Evolutionary conservation across 228 moss, liverwort and hornwort genomes (phyloP).

Genomic region (Sphagnum magellanicum): DNA sequence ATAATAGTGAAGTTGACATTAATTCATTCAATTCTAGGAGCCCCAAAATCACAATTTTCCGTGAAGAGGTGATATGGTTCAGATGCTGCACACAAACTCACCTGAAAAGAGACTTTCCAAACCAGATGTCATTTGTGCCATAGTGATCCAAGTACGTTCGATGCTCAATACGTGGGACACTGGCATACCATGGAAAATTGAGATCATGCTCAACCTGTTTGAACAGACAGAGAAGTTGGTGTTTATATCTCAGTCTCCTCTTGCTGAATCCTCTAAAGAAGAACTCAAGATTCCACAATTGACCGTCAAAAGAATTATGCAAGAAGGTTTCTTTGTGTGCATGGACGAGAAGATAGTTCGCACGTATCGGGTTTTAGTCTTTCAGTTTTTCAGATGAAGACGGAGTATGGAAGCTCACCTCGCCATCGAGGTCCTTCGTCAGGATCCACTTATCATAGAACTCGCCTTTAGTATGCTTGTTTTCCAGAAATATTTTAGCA

Average conservation of each 20-base stretch:
- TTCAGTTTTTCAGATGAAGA: no score
- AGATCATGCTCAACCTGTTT: slow-evolving; percentile 60
- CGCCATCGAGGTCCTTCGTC: slow-evolving; percentile 51
- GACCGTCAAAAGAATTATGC: no score
- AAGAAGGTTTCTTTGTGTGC: no score
- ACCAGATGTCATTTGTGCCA: slow-evolving; percentile 75
- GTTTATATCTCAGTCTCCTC: background rate
- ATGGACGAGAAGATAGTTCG: no score
- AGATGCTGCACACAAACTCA: slow-evolving; percentile 2
- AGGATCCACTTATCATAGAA: slow-evolving; percentile 56
- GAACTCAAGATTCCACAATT: no score
- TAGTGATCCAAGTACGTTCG: slow-evolving; percentile 77
- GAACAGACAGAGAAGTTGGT: background rate
- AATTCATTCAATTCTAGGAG: background rate
- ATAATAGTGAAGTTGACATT: background rate
- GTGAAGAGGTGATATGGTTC: background rate
- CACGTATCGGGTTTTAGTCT: no score
- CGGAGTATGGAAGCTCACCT: slow-evolving; percentile 13
- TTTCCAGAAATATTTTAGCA: slow-evolving; percentile 20
- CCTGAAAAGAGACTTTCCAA: slow-evolving; percentile 75
- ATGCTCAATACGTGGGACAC: slow-evolving; percentile 60
- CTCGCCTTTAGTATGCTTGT: slow-evolving; percentile 25
- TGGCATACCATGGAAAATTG: slow-evolving; percentile 51
- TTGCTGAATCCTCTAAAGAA: background rate
- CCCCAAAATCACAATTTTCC: background rate